Conservation (phyloP, 148 eudicot genomes). For the Salicornia ramosissima region DNA sequence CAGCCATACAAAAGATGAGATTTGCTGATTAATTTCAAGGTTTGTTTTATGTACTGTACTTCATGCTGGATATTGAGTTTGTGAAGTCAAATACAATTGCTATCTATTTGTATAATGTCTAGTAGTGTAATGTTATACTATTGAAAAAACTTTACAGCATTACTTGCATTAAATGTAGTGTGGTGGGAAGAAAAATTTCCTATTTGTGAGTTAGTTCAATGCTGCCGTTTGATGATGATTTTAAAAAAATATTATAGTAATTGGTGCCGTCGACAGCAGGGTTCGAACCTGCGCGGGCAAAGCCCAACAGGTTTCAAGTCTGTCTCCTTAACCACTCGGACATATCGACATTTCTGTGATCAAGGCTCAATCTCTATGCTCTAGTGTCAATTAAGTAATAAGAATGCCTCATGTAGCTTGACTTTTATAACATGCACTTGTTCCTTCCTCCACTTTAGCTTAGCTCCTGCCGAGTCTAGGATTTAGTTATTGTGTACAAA, state of each 20-base stretch:
- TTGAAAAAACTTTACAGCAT: neutral
- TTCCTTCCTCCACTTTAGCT: too few species aligned
- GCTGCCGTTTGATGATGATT: too few species aligned
- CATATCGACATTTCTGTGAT: constrained; percentile 33
- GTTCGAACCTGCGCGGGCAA: constrained; percentile 98
- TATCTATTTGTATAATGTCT: neutral
- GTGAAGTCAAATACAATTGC: too few species aligned
- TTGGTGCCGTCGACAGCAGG: constrained; percentile 55
- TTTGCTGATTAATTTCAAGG: neutral
- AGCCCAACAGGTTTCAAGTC: constrained; percentile 75
- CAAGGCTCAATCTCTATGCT: too few species aligned
- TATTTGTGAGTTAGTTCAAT: too few species aligned
- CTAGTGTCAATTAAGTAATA: neutral
- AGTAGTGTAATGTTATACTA: neutral
- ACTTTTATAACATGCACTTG: neutral
- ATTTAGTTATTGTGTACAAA: too few species aligned
- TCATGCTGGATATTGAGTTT: neutral
- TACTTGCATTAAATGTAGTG: neutral
- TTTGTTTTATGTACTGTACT: neutral
- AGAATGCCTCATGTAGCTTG: neutral
- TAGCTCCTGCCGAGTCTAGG: too few species aligned
- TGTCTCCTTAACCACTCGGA: constrained; percentile 72
- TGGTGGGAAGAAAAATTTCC: too few species aligned
- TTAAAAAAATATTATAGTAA: too few species aligned
- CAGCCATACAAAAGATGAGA: constrained; percentile 74